Base-by-base conservation (phyloP, 768 basidiomycete genomes). In the Gloeostereum incarnatum region DNA sequence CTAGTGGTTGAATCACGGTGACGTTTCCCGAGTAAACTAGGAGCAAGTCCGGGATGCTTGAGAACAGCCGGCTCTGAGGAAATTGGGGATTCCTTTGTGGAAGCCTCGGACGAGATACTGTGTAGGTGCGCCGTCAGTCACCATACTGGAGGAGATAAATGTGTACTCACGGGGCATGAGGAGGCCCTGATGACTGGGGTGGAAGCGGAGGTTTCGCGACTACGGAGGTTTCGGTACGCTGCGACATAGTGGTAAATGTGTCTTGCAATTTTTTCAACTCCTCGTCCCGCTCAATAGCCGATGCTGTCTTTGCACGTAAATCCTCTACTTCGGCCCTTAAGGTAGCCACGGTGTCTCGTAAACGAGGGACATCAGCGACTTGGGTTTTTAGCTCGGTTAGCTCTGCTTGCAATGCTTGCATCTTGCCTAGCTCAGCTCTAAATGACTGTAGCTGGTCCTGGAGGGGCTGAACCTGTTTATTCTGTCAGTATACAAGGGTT, bases 21-120 rank as follows among this genome's bases (percentile, higher is more conserved):
- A 23, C 79, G 73, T 52, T 85, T 86, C n/a, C 83, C 82, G 13
- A 85, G 64, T 21, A 65, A 60, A 16, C 59, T 68, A 30, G 66
- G 62, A 3, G 69, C 56, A 41, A 66, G 52, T 8, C 64, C 68
- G 29, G 69, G 63, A 43, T 57, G n/a, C n/a, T n/a, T n/a, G 63
- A 17, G 53, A 46, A 5, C n/a, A n/a, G 33, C n/a, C 21, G n/a
- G 21, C 37, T 52, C 35, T 45, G 41, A 27, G 37, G 43, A n/a
- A 42, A n/a, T n/a, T n/a, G n/a, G n/a, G n/a, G n/a, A n/a, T n/a
- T n/a, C n/a, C n/a, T n/a, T n/a, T n/a, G n/a, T n/a, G n/a, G n/a
- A n/a, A n/a, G n/a, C n/a, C n/a, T n/a, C n/a, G n/a, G n/a, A n/a
- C n/a, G n/a, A n/a, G n/a, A n/a, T n/a, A n/a, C n/a, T n/a, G n/a